A percentile compares a stretch with the other conserved stretches of the same genome.
Evolutionary conservation across 495 filamentous ascomycete species (phyloP).

Genomic region (Penicillium dipodomyicola): DNA sequence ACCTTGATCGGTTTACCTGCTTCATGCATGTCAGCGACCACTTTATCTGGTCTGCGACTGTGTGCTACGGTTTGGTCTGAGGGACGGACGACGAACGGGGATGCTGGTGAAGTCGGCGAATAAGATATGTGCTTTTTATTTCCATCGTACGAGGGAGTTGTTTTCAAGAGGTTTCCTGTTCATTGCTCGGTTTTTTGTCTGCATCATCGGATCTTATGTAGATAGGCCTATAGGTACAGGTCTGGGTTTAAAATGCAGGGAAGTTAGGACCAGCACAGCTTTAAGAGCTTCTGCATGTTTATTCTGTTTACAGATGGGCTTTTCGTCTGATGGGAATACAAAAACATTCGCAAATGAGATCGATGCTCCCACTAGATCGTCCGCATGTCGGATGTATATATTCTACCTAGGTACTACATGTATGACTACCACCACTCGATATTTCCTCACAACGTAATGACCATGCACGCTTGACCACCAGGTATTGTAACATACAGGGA

Average conservation of each 20-base stretch:
- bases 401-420: too few relatives aligned
- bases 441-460: neutral
- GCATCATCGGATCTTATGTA: slow-evolving; percentile 36
- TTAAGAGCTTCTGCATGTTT: slow-evolving; percentile 11
- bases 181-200: slow-evolving; percentile 23
- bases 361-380: neutral
- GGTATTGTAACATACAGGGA: neutral
- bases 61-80: slow-evolving; percentile 12
- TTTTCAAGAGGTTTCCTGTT: slow-evolving; percentile 33
- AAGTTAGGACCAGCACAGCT: slow-evolving; percentile 10
- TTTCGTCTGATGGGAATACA: neutral
- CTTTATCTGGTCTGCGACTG: slow-evolving; percentile 1
- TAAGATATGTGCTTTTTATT: slow-evolving; percentile 29
- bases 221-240: slow-evolving; percentile 26
- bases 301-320: neutral
- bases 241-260: slow-evolving; percentile 17
- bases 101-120: slow-evolving; percentile 28
- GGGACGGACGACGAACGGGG: slow-evolving; percentile 23
- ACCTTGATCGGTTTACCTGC: slow-evolving; percentile 13
- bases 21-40: slow-evolving; percentile 12
- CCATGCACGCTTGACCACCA: neutral
- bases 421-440: neutral
- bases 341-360: neutral
- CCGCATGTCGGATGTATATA: neutral
- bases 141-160: slow-evolving; percentile 41